Conservation (phyloP, 2,329 filamentous ascomycete genomes). For the Aspergillus viridinutans region DNA sequence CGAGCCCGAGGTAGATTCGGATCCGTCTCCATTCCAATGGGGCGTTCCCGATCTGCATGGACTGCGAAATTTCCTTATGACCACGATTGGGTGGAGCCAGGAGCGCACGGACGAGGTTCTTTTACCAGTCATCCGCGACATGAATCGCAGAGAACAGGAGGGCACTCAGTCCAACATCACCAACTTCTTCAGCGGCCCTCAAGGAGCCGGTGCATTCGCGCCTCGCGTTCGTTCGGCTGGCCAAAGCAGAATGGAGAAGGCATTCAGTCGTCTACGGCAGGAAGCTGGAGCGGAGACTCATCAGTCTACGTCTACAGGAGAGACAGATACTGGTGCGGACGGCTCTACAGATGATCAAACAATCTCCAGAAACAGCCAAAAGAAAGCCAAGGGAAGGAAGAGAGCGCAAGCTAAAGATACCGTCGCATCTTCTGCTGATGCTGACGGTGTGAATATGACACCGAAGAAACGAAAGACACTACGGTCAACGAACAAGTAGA, state of each 20-base stretch:
- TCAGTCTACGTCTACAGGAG: slow-evolving; percentile 9
- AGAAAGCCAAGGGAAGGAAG: slow-evolving; percentile 14
- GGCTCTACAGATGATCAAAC: slow-evolving; percentile 1
- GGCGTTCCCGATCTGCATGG: slow-evolving; percentile 89
- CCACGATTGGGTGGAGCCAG: slow-evolving; percentile 86
- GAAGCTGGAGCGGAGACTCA: slow-evolving; percentile 41
- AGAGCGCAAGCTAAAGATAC: slow-evolving; percentile 7
- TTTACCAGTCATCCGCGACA: slow-evolving; percentile 89
- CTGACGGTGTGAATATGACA: slow-evolving; percentile 12
- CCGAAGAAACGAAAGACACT: slow-evolving; percentile 26
- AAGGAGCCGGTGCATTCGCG: slow-evolving; percentile 59
- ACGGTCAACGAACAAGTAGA: slow-evolving; percentile 3
- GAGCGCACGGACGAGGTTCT: slow-evolving; percentile 94
- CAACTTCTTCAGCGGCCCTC: slow-evolving; percentile 73
- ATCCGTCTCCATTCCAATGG: slow-evolving; percentile 82
- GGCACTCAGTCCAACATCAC: slow-evolving; percentile 97
- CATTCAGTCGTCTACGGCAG: slow-evolving; percentile 63
- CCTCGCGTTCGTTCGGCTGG: slow-evolving; percentile 60
- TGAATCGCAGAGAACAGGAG: slow-evolving; percentile 83
- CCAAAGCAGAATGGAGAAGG: slow-evolving; percentile 71
- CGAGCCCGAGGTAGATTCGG: slow-evolving; percentile 76
- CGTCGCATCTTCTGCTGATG: neutral
- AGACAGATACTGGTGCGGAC: slow-evolving; percentile 4
- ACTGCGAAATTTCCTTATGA: slow-evolving; percentile 77
- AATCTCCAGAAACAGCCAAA: neutral